Evolutionary conservation across 768 basidiomycete genomes (phyloP).

Genomic region (Cyathus striatus): DNA sequence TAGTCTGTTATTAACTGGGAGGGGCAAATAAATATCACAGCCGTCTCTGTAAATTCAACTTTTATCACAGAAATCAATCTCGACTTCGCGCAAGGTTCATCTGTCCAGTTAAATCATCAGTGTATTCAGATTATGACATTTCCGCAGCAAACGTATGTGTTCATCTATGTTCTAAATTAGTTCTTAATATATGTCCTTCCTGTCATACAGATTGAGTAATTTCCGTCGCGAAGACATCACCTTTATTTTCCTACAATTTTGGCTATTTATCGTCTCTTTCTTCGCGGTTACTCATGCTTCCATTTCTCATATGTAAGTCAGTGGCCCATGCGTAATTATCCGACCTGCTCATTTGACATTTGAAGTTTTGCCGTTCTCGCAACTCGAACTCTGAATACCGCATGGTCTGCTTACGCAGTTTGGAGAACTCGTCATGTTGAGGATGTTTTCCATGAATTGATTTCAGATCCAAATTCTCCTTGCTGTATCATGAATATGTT

Average conservation of each 20-base stretch:
- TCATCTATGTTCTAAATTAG: neutral
- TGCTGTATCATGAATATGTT: constrained; percentile 47
- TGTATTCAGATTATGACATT: constrained; percentile 43
- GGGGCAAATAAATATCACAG: too few species aligned
- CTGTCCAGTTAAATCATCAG: constrained; percentile 22
- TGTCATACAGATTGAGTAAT: constrained; percentile 30
- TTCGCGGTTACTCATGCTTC: constrained; percentile 45
- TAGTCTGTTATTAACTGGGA: too few species aligned
- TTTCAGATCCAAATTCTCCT: constrained; percentile 33
- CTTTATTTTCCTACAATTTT: constrained; percentile 45
- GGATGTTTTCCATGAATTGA: constrained; percentile 27
- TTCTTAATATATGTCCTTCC: neutral
- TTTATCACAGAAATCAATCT: too few species aligned
- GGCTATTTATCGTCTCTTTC: constrained; percentile 48
- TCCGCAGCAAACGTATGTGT: constrained; percentile 38
- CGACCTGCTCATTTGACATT: neutral
- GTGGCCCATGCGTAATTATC: constrained; percentile 46
- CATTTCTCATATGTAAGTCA: constrained; percentile 52
- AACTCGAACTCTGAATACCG: constrained; percentile 39
- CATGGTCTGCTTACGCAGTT: constrained; percentile 46
- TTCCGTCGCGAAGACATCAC: constrained; percentile 42
- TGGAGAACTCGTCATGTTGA: constrained; percentile 37
- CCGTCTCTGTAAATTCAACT: too few species aligned
- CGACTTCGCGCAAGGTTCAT: too few species aligned
- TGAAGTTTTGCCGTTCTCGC: constrained; percentile 42